Conservation (phyloP, 129 eudicot genomes). For the Pulicaria dysenterica region DNA sequence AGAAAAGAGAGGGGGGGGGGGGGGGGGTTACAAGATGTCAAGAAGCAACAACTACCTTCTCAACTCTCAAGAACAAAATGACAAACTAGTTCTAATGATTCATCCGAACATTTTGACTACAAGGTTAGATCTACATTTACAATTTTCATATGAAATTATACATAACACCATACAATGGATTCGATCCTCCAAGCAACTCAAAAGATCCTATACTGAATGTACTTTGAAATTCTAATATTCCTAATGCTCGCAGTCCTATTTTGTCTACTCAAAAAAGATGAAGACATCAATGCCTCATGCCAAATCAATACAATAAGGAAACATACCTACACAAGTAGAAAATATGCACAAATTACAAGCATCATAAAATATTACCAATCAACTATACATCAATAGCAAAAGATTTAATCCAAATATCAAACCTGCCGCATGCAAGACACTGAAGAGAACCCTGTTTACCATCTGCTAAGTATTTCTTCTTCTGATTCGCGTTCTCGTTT, state of each 20-base stretch:
- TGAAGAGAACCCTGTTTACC: slow-evolving; percentile 73
- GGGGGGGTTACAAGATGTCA: background rate
- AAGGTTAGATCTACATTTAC: background rate
- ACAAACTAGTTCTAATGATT: slow-evolving; percentile 6
- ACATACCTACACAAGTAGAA: background rate
- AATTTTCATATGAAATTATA: background rate
- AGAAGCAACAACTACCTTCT: slow-evolving; percentile 2
- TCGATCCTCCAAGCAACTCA: slow-evolving; percentile 7
- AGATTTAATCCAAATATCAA: slow-evolving; percentile 28
- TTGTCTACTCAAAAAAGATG: background rate
- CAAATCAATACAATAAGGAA: background rate
- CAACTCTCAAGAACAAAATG: background rate
- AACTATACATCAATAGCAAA: background rate
- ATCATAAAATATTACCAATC: background rate
- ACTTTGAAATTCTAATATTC: background rate
- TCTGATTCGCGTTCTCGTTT: slow-evolving; percentile 56
- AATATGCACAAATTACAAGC: slow-evolving; percentile 11
- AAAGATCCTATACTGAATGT: background rate
- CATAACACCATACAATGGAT: slow-evolving; percentile 10
- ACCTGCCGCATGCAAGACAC: slow-evolving; percentile 79
- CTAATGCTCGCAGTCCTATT: background rate
- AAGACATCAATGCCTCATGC: background rate
- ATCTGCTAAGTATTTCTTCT: slow-evolving; percentile 60
- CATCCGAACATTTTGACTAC: background rate
- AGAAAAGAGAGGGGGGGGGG: no score